Base-by-base conservation (phyloP, 2,329 filamentous ascomycete species). In the Trichothecium sympodiale region DNA sequence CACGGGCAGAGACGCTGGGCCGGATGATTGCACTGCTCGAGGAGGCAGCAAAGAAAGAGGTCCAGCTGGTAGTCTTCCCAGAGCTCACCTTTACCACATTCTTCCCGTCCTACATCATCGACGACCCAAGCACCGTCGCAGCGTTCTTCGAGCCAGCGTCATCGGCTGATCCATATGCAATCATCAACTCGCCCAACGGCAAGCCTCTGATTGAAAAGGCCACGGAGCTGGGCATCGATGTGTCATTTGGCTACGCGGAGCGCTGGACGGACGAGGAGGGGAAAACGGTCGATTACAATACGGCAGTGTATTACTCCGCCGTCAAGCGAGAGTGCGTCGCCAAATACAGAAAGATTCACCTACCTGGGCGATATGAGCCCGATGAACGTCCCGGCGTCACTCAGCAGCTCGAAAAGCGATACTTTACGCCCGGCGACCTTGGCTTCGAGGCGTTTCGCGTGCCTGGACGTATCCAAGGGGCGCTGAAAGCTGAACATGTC, bases 81-180 rank as follows among this genome's bases (percentile, higher is more conserved):
- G 70, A 74, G 49, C 56, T 61, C n/a, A 63, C 69, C 9, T 59
- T 74, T 10, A 72, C 69, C 1, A 74, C 69, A 1, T 74, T 75
- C 57, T 74, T 74, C 47, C 69, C 70, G 1, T 61, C 66, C 5
- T 61, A 68, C 43, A 50, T 71, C 30, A 61, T 71, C 39, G 49
- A 59, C 8, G 60, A 66, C 37, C 48, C 55, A 17, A 47, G 52
- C 12, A 58, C 67, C 29, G 51, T 73, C 10, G 64, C 65, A 32
- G 43, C 47, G 6, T 71, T 64, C 52, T 74, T 74, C 44, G 71
- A 74, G 43, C 57, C 60, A 43, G 61, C 61, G 28, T 58, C 63
- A 15, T 46, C 45, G 23, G 27, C 20, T 3, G 35, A 42, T 9
- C 37, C 41, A 16, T 40, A 38, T 14, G 41, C 37, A 32, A 36